Evolutionary conservation across 345 rosid species (phyloP), one percentile per base, ranked within the genome.

Genomic region (Boechera divaricarpa): DNA sequence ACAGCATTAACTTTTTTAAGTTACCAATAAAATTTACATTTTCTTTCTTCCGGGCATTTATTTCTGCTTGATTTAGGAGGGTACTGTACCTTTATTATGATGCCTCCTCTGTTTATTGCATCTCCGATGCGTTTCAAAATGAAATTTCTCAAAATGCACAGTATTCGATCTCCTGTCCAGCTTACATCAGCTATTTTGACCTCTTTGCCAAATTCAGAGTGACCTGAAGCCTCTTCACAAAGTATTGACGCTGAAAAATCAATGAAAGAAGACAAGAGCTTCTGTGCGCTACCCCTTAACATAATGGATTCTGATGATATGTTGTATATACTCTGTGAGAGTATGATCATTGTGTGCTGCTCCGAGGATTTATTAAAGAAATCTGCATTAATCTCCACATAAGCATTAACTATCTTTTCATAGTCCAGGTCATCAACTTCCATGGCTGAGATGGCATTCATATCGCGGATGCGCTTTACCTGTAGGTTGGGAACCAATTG

Each of bases 401-500:
- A 92, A 52, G 98, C 91, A 78, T 69, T 76, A 69, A 81, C 69
- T 52, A 94, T 80, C 51, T 73, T 72, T 55, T 92, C 98, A 78
- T 87, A 92, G 86, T 95, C 99, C 76, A 92, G 93, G 69, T 82
- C 97, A 53, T 79, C 97, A 74, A 87, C 77, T 81, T 94, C 98
- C 73, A 79, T 63, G 56, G 83, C 83, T 53, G 97, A 89, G 74
- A 85, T 87, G 53, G 93, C 83, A 72, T 95, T 95, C 85, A 95
- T 79, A 69, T 87, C 84, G 26, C 74, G 72, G 29, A 92, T 28
- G 44, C 88, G 83, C 54, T 84, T 82, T 72, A 91, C 96, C 99
- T 95, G 89, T 83, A 86, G 49, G 55, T 36, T 44, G 73, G 26
- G 10, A 57, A 63, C 57, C 72, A 65, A 82, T 6, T 63, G 67